Conservation (phyloP, 208 protist species). For the Leishmania gerbilli region DNA sequence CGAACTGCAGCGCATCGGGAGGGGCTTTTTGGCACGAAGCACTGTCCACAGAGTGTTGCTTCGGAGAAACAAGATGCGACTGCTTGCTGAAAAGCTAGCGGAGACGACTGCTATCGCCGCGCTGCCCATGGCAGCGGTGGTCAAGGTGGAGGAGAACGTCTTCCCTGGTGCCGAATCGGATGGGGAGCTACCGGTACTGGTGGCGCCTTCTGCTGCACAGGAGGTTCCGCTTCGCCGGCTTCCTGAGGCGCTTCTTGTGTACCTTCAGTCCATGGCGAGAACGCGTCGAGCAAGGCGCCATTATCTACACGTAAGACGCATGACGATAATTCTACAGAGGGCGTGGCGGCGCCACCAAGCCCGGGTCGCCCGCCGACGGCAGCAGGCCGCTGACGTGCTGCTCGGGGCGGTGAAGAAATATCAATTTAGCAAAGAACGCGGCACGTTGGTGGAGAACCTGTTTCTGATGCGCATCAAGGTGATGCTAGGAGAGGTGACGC, state of each 20-base stretch:
- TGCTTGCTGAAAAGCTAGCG: neutral
- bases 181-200: neutral
- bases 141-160: neutral
- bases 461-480: conserved; percentile 22
- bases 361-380: neutral
- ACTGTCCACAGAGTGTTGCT: neutral
- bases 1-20: conserved; percentile 30
- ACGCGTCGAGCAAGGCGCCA: conserved; percentile 11
- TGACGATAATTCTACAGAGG: conserved; percentile 7
- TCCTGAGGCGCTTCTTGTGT: conserved; percentile 16
- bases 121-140: neutral
- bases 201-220: neutral
- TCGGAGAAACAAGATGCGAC: neutral
- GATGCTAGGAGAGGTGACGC: conserved; percentile 37
- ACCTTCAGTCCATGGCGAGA: conserved; percentile 14
- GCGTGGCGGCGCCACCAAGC: conserved; percentile 18
- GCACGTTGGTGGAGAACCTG: conserved; percentile 15
- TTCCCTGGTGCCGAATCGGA: neutral
- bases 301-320: neutral
- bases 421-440: neutral
- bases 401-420: conserved; percentile 13
- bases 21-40: conserved; percentile 6
- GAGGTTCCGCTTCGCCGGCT: conserved; percentile 3
- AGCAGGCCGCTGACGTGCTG: conserved; percentile 19
- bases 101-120: neutral